Evolutionary conservation across 306 rosid species (phyloP), one percentile per base, ranked within the genome.

Genomic region (Cucurbita moschata): DNA sequence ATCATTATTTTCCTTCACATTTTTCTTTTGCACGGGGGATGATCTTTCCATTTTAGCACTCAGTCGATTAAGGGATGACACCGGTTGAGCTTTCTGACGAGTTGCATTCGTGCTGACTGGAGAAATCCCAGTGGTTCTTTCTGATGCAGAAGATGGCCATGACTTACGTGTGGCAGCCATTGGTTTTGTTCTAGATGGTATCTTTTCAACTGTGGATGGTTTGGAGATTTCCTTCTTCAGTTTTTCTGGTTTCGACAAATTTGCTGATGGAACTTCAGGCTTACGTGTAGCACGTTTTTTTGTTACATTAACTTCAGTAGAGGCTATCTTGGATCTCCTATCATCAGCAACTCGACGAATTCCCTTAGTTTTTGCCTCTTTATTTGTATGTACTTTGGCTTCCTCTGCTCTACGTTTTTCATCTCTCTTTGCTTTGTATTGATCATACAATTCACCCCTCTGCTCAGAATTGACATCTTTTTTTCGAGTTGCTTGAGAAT

Each of bases 351-450:
- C 83, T 72, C 70, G 86, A 83, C 85, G 95, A 87, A 83, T 90
- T 74, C 84, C 89, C 77, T 52, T 88, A 69, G 82, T 66, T 43
- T 86, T 92, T 53, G 87, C 86, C 76, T 85, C 94, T 77, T 89
- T 94, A 83, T 82, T 91, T 30, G 89, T 85, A 78, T 72, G 76
- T 68, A 72, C 82, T 72, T 83, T 87, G 74, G 86, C 68, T 80
- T 87, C 89, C 75, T 77, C 89, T 57, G 80, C 89, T 67, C 79
- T 75, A 52, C 88, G 96, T 81, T 94, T 94, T 74, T 90, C 92
- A 77, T 90, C 96, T 76, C 96, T 88, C 80, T 86, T 94, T 78
- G 83, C 92, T 87, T 87, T 90, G 88, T 89, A 89, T 75, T 87
- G 80, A 78, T 89, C 90, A 82, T 86, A 89, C 72, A 88, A 84